Evolutionary conservation across 1,284 basidiomycete species (phyloP).

Genomic region (Blastosporella zonata): DNA sequence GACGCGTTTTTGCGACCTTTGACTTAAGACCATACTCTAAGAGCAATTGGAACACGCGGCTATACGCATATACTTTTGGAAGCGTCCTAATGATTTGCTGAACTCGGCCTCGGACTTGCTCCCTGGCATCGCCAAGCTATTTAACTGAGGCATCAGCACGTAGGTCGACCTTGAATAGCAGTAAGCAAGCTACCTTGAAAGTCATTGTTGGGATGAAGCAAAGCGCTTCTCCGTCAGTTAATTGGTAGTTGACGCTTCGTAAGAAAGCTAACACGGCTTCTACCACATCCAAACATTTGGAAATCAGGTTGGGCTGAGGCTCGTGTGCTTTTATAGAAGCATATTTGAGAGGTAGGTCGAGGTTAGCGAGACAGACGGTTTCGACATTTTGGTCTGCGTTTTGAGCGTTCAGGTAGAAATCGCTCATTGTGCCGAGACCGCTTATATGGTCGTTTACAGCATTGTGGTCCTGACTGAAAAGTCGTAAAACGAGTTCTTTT

Average conservation of each 20-base stretch:
- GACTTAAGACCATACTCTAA: slow-evolving; percentile 85
- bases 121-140: slow-evolving; percentile 79
- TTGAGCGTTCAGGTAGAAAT: slow-evolving; percentile 66
- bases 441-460: slow-evolving; percentile 91
- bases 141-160: slow-evolving; percentile 10
- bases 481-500: slow-evolving; percentile 70
- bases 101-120: slow-evolving; percentile 69
- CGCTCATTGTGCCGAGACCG: slow-evolving; percentile 71
- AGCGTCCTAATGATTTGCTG: slow-evolving; percentile 71
- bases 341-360: slow-evolving; percentile 94
- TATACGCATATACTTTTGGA: slow-evolving; percentile 84
- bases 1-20: slow-evolving; percentile 88
- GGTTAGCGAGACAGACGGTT: slow-evolving; percentile 81
- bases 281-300: slow-evolving; percentile 88
- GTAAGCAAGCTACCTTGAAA: slow-evolving; percentile 65
- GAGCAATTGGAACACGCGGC: slow-evolving; percentile 83
- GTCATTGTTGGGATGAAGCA: slow-evolving; percentile 91
- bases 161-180: neutral
- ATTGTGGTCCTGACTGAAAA: slow-evolving; percentile 97
- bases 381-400: slow-evolving; percentile 61
- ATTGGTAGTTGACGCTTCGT: slow-evolving; percentile 70
- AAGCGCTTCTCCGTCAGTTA: slow-evolving; percentile 85
- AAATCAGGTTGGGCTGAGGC: slow-evolving; percentile 88
- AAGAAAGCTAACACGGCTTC: slow-evolving; percentile 78
- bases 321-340: slow-evolving; percentile 88